Conservation (phyloP, 1,139 yeast genomes). For the Yamadazyma epiphylla region DNA sequence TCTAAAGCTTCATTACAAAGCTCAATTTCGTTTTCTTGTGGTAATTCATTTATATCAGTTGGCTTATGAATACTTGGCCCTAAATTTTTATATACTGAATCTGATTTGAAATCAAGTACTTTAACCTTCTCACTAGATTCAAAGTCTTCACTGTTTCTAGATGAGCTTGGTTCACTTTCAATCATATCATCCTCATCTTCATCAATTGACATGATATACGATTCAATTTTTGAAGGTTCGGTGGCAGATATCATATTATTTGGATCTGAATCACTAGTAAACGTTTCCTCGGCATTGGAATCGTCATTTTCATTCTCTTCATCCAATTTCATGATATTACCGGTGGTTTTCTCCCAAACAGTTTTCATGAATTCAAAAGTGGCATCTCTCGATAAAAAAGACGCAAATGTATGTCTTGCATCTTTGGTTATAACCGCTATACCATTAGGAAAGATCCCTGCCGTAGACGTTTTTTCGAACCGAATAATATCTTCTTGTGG, state of each 20-base stretch:
- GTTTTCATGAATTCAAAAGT: conserved; percentile 67
- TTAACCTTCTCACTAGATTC: conserved; percentile 8
- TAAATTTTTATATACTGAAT: conserved; percentile 25
- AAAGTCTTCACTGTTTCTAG: conserved; percentile 6
- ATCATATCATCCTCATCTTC: conserved; percentile 19
- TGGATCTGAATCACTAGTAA: conserved; percentile 3
- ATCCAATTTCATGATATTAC: conserved; percentile 14
- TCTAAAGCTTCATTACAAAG: conserved; percentile 29
- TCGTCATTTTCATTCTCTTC: conserved; percentile 8
- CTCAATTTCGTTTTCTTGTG: conserved; percentile 27
- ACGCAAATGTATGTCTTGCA: conserved; percentile 75
- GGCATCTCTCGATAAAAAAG: conserved; percentile 78
- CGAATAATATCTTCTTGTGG: conserved; percentile 68
- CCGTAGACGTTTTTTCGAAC: conserved; percentile 79
- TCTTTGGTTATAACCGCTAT: conserved; percentile 69
- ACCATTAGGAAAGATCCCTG: conserved; percentile 90
- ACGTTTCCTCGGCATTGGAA: conserved; percentile 8
- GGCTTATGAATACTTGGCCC: conserved; percentile 40
- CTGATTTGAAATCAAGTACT: conserved; percentile 27
- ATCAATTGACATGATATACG: conserved; percentile 34
- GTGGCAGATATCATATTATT: conserved; percentile 1
- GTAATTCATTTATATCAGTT: conserved; percentile 20
- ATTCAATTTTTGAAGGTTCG: conserved; percentile 15
- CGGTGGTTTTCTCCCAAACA: conserved; percentile 46
- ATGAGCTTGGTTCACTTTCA: conserved; percentile 5